Percentiles rank a stretch among this genome's conserved stretches.
These are phyloP conservation scores for Penicillium sp. DNA, from an alignment of 2,329 filamentous ascomycete species.

Conservation along the genomic window DNA sequence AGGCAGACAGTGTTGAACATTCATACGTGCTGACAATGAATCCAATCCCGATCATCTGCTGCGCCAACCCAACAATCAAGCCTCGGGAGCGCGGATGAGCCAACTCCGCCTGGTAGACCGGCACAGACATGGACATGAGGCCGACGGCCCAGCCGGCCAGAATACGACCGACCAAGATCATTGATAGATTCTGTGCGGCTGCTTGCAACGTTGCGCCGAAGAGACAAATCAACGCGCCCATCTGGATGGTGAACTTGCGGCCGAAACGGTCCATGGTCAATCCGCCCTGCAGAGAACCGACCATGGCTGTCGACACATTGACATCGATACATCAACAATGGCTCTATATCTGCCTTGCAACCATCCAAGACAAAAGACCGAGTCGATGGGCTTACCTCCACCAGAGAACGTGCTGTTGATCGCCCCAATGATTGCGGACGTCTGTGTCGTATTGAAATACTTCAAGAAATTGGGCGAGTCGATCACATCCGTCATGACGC, in stretches of 20 bases:
- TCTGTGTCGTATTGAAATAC: slow-evolving; percentile 52
- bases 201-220: slow-evolving; percentile 60
- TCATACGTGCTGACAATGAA: slow-evolving; percentile 45
- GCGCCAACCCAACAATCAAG: slow-evolving; percentile 42
- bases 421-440: slow-evolving; percentile 56
- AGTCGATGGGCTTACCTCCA: slow-evolving; percentile 48
- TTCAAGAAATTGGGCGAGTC: slow-evolving; percentile 54
- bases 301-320: slow-evolving; percentile 34
- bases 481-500: slow-evolving; percentile 47
- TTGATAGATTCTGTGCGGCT: slow-evolving; percentile 54
- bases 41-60: slow-evolving; percentile 47
- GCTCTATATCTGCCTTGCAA: too few species aligned
- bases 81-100: slow-evolving; percentile 59
- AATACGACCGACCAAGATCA: slow-evolving; percentile 58
- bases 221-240: slow-evolving; percentile 57
- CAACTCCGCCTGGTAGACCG: slow-evolving; percentile 63
- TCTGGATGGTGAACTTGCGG: slow-evolving; percentile 57
- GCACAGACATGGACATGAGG: slow-evolving; percentile 52
- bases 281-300: slow-evolving; percentile 55
- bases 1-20: too few species aligned
- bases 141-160: slow-evolving; percentile 51
- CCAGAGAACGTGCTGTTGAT: slow-evolving; percentile 63
- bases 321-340: slow-evolving; percentile 1
- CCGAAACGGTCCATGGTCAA: slow-evolving; percentile 62
- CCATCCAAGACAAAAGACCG: too few species aligned